Percentiles rank a stretch among this genome's conserved stretches.
These are phyloP conservation scores for Aspergillus biplanus DNA, from an alignment of 495 filamentous ascomycete genomes.

Conservation along the genomic window DNA sequence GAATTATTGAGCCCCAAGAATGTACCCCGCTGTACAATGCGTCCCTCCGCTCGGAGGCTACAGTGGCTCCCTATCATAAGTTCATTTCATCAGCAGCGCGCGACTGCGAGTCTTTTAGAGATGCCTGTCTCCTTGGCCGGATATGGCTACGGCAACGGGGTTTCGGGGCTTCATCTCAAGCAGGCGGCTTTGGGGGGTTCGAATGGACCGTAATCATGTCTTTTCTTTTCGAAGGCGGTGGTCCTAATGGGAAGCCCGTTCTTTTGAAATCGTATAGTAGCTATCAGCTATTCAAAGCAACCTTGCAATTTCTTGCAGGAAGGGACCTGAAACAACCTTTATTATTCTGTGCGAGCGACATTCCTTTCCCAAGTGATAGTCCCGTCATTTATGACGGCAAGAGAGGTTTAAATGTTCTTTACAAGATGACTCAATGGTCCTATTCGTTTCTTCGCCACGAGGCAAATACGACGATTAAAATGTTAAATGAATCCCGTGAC, in stretches of 20 bases:
- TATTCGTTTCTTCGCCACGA: constrained; percentile 73
- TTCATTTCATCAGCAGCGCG: constrained; percentile 66
- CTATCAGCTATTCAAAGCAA: constrained; percentile 93
- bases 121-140: constrained; percentile 83
- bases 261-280: constrained; percentile 81
- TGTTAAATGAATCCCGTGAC: constrained; percentile 70
- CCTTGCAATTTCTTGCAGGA: constrained; percentile 77
- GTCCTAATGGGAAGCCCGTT: constrained; percentile 66
- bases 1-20: constrained; percentile 34
- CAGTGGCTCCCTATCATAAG: constrained; percentile 72
- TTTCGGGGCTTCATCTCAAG: constrained; percentile 63
- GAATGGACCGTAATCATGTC: constrained; percentile 83
- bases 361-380: constrained; percentile 34
- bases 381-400: constrained; percentile 66
- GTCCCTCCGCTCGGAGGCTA: constrained; percentile 76
- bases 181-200: constrained; percentile 92
- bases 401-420: constrained; percentile 78
- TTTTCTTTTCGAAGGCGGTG: constrained; percentile 77
- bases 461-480: constrained; percentile 67
- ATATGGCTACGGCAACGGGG: constrained; percentile 91
- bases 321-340: constrained; percentile 71
- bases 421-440: constrained; percentile 89
- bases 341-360: constrained; percentile 48
- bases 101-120: constrained; percentile 71
- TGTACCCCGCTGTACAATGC: constrained; percentile 91